Evolutionary conservation across 1,284 basidiomycete genomes (phyloP).

Genomic region (Volvariella surrecta): DNA sequence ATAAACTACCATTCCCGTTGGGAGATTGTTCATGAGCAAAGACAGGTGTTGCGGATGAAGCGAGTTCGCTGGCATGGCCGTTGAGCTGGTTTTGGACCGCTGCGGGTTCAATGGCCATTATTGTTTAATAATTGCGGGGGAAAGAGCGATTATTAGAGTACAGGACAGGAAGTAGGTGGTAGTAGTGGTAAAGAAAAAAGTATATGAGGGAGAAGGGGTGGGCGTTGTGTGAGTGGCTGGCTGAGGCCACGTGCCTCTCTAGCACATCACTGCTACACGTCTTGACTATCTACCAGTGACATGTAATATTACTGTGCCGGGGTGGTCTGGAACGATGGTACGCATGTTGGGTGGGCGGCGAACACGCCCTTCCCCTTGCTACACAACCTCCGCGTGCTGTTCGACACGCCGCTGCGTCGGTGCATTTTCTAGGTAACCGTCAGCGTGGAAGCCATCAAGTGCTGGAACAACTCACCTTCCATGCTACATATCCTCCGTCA

Average conservation of each 20-base stretch:
- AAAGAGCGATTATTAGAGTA: not conserved
- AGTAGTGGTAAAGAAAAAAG: not conserved
- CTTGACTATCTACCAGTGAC: too few relatives aligned
- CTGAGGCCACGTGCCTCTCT: not conserved
- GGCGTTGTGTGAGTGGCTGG: not conserved
- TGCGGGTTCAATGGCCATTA: not conserved
- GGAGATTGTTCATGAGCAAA: not conserved
- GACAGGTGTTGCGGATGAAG: conserved; percentile 2
- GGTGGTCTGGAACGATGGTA: too few relatives aligned
- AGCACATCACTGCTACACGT: not conserved
- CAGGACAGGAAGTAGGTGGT: not conserved
- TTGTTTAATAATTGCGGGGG: not conserved
- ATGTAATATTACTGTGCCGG: too few relatives aligned
- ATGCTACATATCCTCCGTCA: too few relatives aligned
- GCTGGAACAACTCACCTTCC: too few relatives aligned
- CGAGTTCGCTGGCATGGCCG: not conserved
- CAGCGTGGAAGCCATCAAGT: too few relatives aligned
- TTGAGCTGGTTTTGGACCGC: not conserved
- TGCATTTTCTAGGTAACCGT: too few relatives aligned
- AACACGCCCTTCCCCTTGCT: too few relatives aligned
- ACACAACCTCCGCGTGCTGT: too few relatives aligned
- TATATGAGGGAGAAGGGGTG: not conserved
- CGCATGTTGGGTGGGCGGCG: too few relatives aligned
- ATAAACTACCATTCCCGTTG: conserved; percentile 15
- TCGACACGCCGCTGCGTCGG: too few relatives aligned